Percentiles rank a stretch among this genome's conserved stretches.
Conservation (phyloP, 2,329 filamentous ascomycete species). For the Dryadomyces quercivorus region DNA sequence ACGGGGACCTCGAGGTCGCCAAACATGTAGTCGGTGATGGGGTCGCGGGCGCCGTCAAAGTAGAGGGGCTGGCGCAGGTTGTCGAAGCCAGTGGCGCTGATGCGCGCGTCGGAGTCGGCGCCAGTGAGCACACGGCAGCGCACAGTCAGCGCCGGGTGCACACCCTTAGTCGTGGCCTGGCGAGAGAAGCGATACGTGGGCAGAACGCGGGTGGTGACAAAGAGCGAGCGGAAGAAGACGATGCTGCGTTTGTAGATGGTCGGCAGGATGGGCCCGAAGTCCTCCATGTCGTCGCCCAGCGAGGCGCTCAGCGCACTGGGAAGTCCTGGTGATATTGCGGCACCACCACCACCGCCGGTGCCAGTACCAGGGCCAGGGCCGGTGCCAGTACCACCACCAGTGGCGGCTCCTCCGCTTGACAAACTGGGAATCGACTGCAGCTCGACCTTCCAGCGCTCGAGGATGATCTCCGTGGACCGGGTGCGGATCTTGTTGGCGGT, state of each 20-base stretch:
- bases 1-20: conserved; percentile 77
- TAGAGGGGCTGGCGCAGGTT: conserved; percentile 59
- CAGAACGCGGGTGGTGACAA: conserved; percentile 67
- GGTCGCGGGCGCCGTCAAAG: conserved; percentile 39
- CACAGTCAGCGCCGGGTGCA: conserved; percentile 55
- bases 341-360: too few species aligned
- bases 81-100: conserved; percentile 47
- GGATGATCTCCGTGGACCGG: conserved; percentile 53
- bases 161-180: conserved; percentile 59
- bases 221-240: conserved; percentile 83
- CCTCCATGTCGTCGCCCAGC: conserved; percentile 23
- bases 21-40: conserved; percentile 68
- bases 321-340: conserved; percentile 2
- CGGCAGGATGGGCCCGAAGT: conserved; percentile 56
- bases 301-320: neutral
- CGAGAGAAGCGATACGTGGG: conserved; percentile 77
- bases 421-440: conserved; percentile 45
- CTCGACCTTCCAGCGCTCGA: conserved; percentile 86
- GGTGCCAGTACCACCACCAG: neutral
- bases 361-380: too few species aligned
- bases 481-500: conserved; percentile 10
- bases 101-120: conserved; percentile 23
- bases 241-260: conserved; percentile 97
- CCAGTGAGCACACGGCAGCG: conserved; percentile 68
- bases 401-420: neutral